Evolutionary conservation across 2,329 filamentous ascomycete genomes (phyloP), one percentile per base, ranked within the genome.

Genomic region (Cytospora piceicola): DNA sequence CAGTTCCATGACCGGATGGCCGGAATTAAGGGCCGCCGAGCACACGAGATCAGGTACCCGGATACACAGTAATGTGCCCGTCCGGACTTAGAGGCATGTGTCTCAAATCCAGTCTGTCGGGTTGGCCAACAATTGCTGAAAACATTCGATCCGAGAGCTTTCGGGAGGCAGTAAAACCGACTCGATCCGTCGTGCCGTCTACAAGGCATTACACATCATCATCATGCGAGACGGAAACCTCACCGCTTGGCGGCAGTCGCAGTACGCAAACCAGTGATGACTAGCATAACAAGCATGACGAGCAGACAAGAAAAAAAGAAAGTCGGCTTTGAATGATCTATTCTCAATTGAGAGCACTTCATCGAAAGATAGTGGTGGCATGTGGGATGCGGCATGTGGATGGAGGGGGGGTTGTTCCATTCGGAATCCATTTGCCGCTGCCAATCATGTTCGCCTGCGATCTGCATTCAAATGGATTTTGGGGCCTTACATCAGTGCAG

Each of bases 391-490:
- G 32, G 29, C 36, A 22, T 11, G 30, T 15, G 42, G 20, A 5
- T 5, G 5, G 34, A 39, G 60, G n/a, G 52, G 14, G n/a, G 20
- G n/a, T n/a, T 8, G n/a, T 12, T 14, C 49, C 27, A 39, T 5
- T 5, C 9, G 22, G 46, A 55, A 20, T 42, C 27, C 9, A 34
- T 62, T 62, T 62, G 52, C 53, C 54, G 46, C 55, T 54, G 42
- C 64, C 64, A 66, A 66, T 66, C 64, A 63, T n/a, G 32, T 30
- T 60, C 27, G 64, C n/a, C 22, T 42, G 36, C 24, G 51, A 66
- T 64, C 52, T 57, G 65, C 56, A 60, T 22, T 39, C 56, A 53
- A 53, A n/a, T 36, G 15, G 34, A 36, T 36, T 14, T 15, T 36
- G 34, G 34, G 34, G 11, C 34, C 61, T 29, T 58, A 46, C 61